Conservation (phyloP, 2,329 filamentous ascomycete species). For the Fusarium sp. region DNA sequence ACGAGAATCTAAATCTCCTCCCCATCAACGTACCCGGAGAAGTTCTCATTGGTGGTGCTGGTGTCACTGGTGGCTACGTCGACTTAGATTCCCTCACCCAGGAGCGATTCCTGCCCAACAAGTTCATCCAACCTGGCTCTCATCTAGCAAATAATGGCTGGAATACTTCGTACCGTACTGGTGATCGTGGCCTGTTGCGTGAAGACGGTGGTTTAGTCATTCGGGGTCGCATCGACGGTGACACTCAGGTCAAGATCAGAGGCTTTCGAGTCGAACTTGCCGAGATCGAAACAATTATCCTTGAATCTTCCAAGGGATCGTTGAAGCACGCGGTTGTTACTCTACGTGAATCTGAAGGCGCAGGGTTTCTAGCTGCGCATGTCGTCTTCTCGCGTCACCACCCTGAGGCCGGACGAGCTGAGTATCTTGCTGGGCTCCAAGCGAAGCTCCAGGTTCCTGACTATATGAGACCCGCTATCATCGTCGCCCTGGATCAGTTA, state of each 20-base stretch:
- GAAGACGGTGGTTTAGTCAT: conserved; percentile 49
- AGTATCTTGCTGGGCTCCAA: neutral
- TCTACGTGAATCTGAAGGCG: neutral
- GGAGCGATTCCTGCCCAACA: conserved; percentile 2
- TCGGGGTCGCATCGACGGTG: conserved; percentile 53
- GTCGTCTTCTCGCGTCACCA: neutral
- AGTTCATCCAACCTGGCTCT: neutral
- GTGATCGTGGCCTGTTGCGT: conserved; percentile 36
- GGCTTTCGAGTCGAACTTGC: conserved; percentile 59
- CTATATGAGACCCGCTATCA: neutral
- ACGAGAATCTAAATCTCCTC: neutral
- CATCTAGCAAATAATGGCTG: too few species aligned
- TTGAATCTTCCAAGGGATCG: neutral
- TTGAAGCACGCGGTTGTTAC: neutral
- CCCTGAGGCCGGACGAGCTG: neutral
- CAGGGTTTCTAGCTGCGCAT: neutral
- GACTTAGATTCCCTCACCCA: neutral
- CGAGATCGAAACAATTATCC: conserved; percentile 47
- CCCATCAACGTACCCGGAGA: conserved; percentile 4
- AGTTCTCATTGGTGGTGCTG: conserved; percentile 13
- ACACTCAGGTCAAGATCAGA: conserved; percentile 59
- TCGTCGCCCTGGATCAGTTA: neutral
- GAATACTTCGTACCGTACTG: conserved; percentile 23
- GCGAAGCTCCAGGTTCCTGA: neutral
- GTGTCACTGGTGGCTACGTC: conserved; percentile 13